Evolutionary conservation across 805 yeast species (phyloP), one percentile per base, ranked within the genome.

Genomic region (Cyberlindnera galapagoensis): DNA sequence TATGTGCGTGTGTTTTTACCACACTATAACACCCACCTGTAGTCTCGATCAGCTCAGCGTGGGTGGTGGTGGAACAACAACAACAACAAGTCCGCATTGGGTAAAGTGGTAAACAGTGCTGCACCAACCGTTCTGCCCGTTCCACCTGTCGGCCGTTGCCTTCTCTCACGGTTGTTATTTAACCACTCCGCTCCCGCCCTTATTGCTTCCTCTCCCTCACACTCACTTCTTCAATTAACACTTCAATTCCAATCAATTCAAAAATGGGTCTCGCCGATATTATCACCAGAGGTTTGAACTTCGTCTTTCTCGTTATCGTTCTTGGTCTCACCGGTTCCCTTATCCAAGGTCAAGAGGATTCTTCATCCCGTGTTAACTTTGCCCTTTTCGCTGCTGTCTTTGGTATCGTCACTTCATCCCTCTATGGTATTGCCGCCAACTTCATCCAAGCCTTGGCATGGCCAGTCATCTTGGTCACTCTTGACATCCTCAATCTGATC

Each of bases 281-380:
- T 47, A 60, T 77, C 43, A 71, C 87, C 51, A 83, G 98, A 69
- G 65, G 60, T 26, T 47, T 78, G 33, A 82, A 85, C 69, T 80
- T 88, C 52, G 65, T 75, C 50, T 78, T 85, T 62, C 71, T 87
- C 43, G 76, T 77, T 38, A 74, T 88, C 52, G 73, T 78, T 35
- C 74, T 92, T 42, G 98, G 96, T 59, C 70, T 90, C 52, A 74
- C 92, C 44, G 95, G 87, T 47, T 80, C 92, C n/a, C 74, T 90
- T 51, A 80, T 85, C 38, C 83, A 84, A 40, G 71, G 81, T 41
- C 76, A 73, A 52, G 66, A 73, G 56, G 23, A 43, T 25, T 44
- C 55, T 34, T 63, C 60, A 47, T 78, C 95, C 30, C 92, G 92
- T 62, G 94, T 92, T 44, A 87, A 86, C 69, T 87, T 82, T 60